phyloP scores from a whole-genome alignment of 2,329 filamentous ascomycete genomes.

The Dactylonectria macrodidyma region DNA sequence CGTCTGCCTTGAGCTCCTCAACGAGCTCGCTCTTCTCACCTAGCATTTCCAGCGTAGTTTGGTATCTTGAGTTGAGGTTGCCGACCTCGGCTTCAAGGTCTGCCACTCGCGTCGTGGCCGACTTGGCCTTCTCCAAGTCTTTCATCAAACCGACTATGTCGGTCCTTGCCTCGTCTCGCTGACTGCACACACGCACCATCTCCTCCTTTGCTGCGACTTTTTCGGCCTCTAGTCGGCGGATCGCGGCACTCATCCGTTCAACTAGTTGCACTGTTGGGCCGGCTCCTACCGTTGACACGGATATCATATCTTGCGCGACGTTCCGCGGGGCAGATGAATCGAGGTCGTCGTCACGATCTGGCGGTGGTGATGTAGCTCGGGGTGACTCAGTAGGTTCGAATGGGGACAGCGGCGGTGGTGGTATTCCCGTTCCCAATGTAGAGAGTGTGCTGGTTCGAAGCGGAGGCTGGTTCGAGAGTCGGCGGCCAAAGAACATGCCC shows the following conservation, averaged over 20 bases:
- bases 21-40: slow-evolving; percentile 98
- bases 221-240: slow-evolving; percentile 91
- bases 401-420: slow-evolving; percentile 61
- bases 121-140: slow-evolving; percentile 81
- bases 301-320: slow-evolving; percentile 86
- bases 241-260: slow-evolving; percentile 94
- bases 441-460: slow-evolving; percentile 59
- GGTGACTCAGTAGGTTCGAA: slow-evolving; percentile 59
- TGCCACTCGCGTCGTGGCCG: slow-evolving; percentile 71
- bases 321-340: slow-evolving; percentile 74
- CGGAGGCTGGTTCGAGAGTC: slow-evolving; percentile 66
- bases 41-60: slow-evolving; percentile 93
- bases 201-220: slow-evolving; percentile 93
- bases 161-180: slow-evolving; percentile 91
- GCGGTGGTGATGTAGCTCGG: slow-evolving; percentile 56
- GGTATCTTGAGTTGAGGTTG: slow-evolving; percentile 82
- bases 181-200: slow-evolving; percentile 81
- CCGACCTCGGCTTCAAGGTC: slow-evolving; percentile 78
- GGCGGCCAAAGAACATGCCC: slow-evolving; percentile 58
- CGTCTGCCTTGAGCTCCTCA: slow-evolving; percentile 90
- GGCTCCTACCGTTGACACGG: slow-evolving; percentile 89
- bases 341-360: slow-evolving; percentile 67
- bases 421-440: slow-evolving; percentile 53
- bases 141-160: slow-evolving; percentile 94
- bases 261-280: slow-evolving; percentile 96